These are phyloP conservation scores for Spirogloea muscicola DNA, from an alignment of 139 green algal species.

Conservation along the genomic window DNA sequence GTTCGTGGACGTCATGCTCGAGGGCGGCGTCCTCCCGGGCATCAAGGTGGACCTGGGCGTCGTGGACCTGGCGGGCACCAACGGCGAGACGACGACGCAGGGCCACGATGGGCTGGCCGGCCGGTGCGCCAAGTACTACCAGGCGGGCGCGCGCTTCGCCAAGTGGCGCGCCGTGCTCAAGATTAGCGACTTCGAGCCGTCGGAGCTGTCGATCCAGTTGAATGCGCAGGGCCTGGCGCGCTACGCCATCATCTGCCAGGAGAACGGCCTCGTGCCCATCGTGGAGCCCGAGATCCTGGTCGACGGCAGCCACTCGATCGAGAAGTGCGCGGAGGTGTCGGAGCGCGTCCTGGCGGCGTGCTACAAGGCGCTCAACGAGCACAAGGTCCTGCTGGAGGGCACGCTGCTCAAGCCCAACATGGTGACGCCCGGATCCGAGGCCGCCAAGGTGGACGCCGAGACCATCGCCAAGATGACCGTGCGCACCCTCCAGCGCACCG, in stretches of 20 bases:
- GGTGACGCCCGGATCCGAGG: slow-evolving; percentile 62
- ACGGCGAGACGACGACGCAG: slow-evolving; percentile 79
- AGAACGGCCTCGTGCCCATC: slow-evolving; percentile 80
- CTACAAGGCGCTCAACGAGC: slow-evolving; percentile 46
- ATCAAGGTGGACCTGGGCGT: slow-evolving; percentile 72
- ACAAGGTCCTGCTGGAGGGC: slow-evolving; percentile 65
- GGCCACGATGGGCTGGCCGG: slow-evolving; percentile 73
- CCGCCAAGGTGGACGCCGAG: slow-evolving; percentile 39
- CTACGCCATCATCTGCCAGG: slow-evolving; percentile 84
- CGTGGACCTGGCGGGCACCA: slow-evolving; percentile 57
- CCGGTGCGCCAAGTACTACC: slow-evolving; percentile 69
- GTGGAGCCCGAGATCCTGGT: slow-evolving; percentile 95
- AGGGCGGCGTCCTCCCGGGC: slow-evolving; percentile 47
- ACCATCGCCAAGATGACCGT: slow-evolving; percentile 74
- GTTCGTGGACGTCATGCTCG: slow-evolving; percentile 66
- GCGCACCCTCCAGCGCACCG: slow-evolving; percentile 68
- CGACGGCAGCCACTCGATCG: slow-evolving; percentile 81
- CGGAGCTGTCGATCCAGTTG: slow-evolving; percentile 59
- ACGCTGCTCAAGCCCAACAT: slow-evolving; percentile 91
- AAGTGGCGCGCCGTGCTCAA: slow-evolving; percentile 91
- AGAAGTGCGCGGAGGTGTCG: slow-evolving; percentile 53
- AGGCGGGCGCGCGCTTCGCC: slow-evolving; percentile 79
- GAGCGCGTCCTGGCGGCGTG: slow-evolving; percentile 53
- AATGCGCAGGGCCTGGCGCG: slow-evolving; percentile 84
- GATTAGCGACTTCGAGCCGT: slow-evolving; percentile 62